Conservation (phyloP, 2,329 filamentous ascomycete genomes). For the Xylaria sp. region DNA sequence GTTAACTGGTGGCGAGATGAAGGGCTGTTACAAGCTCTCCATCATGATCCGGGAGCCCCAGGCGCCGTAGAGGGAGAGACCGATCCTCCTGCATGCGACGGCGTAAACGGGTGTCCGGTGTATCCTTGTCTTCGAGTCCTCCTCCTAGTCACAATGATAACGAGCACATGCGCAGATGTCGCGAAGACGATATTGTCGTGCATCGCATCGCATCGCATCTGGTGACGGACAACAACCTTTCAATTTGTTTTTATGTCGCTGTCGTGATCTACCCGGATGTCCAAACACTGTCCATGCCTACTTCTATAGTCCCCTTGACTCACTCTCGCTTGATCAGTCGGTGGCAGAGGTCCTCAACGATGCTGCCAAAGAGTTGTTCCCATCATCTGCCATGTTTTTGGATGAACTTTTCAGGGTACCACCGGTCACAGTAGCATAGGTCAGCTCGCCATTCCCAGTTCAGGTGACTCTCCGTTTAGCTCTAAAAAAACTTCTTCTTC, state of each 20-base stretch:
- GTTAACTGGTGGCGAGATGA: conserved; percentile 35
- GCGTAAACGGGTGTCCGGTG: neutral
- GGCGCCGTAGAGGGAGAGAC: conserved; percentile 4
- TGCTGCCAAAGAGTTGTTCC: neutral
- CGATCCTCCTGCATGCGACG: neutral
- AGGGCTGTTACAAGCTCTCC: conserved; percentile 39
- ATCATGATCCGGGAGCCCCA: conserved; percentile 50
- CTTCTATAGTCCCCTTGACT: conserved; percentile 1
- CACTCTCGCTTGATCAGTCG: neutral
- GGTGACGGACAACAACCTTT: conserved; percentile 15
- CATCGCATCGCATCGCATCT: conserved; percentile 15
- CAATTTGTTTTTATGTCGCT: neutral
- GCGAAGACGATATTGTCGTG: neutral
- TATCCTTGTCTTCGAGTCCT: neutral
- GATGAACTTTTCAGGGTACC: conserved; percentile 1
- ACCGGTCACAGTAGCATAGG: conserved; percentile 10
- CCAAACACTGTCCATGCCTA: neutral
- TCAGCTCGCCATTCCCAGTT: conserved; percentile 7
- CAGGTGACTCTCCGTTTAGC: neutral
- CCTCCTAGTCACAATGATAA: conserved; percentile 12
- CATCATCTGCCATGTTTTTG: neutral
- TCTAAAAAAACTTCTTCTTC: conserved; percentile 9
- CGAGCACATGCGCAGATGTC: conserved; percentile 10
- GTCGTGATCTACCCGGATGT: conserved; percentile 15
- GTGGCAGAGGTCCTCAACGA: neutral